Evolutionary conservation across 140 eudicot species (phyloP), one percentile per base, ranked within the genome.

Genomic region (Senecio squalidus): DNA sequence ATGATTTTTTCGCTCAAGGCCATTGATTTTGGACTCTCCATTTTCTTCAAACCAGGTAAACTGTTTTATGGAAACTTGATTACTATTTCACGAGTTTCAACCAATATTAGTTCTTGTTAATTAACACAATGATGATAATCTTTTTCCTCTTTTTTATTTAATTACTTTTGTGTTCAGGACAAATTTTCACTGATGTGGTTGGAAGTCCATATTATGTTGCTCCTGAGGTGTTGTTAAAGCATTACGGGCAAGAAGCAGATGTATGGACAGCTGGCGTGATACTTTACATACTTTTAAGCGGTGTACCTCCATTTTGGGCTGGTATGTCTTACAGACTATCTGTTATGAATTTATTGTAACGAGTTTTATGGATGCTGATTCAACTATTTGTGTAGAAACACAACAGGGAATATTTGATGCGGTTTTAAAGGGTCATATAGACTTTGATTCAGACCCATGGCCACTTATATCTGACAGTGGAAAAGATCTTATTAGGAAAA

Each of bases 191-290:
- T 1, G 96, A 86, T 72, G 94, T 91, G 65, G 98, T 91, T 55
- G 98, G 98, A 61, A 91, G 98, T 73, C 98, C 98, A 15, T 86
- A 91, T 72, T 91, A 91, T 79, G 96, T 91, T 30, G 98, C 98
- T 28, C 98, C 98, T 5, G 98, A 91, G 75, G 96, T 91, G 58
- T 92, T 92, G 63, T 67, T 77, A 79, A 92, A 92, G 89, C 84
- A 65, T 53, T 86, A 87, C 55, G 98, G 96, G 11, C 96, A 86
- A 2, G 92, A 79, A 76, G 98, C 96, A 49, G 96, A 92, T 73
- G 96, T 92, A 21, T 92, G 98, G 98, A 92, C 96, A 31, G 95
- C 96, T n/a, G 98, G 96, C 16, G 98, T 92, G 50, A 92, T 92
- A 40, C 72, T 92, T 25, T 91, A 91, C 40, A 91, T 86, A 68